Evolutionary conservation across 2,329 filamentous ascomycete genomes (phyloP).

Genomic region (Alternaria ventricosa): DNA sequence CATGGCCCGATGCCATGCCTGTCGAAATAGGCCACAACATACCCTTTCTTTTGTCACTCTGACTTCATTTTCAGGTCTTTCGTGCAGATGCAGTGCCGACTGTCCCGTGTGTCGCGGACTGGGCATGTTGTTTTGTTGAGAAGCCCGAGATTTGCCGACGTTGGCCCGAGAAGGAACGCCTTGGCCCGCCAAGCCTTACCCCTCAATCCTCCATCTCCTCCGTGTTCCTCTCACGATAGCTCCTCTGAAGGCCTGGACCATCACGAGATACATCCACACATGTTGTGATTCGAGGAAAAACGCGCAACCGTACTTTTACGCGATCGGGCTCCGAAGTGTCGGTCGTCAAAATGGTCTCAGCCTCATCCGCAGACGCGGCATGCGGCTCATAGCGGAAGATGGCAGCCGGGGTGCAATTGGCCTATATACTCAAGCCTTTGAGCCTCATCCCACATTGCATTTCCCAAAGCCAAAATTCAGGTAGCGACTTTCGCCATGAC

Average conservation of each 20-base stretch:
- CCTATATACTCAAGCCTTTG: not conserved
- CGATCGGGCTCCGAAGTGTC: not conserved
- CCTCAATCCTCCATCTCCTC: slow-evolving; percentile 4
- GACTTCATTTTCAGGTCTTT: too few relatives aligned
- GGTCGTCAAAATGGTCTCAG: not conserved
- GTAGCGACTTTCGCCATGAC: not conserved
- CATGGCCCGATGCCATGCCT: not conserved
- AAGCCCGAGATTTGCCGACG: not conserved
- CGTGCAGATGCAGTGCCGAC: not conserved
- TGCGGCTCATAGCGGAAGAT: not conserved
- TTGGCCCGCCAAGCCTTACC: slow-evolving; percentile 6
- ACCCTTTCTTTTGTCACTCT: not conserved
- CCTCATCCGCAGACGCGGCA: not conserved
- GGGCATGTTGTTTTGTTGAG: not conserved
- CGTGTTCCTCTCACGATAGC: not conserved
- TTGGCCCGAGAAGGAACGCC: not conserved
- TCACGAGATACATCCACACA: not conserved
- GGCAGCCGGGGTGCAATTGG: not conserved
- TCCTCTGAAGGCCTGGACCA: not conserved
- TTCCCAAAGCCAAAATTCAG: not conserved
- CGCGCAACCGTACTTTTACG: not conserved
- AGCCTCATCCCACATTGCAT: not conserved
- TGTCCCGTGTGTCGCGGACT: not conserved
- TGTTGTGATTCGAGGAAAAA: slow-evolving; percentile 10
- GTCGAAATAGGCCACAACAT: not conserved